A percentile compares a stretch with the other conserved stretches of the same genome.
These are phyloP conservation scores for Penicillium desertorum DNA, from an alignment of 495 filamentous ascomycete species.

Conservation along the genomic window DNA sequence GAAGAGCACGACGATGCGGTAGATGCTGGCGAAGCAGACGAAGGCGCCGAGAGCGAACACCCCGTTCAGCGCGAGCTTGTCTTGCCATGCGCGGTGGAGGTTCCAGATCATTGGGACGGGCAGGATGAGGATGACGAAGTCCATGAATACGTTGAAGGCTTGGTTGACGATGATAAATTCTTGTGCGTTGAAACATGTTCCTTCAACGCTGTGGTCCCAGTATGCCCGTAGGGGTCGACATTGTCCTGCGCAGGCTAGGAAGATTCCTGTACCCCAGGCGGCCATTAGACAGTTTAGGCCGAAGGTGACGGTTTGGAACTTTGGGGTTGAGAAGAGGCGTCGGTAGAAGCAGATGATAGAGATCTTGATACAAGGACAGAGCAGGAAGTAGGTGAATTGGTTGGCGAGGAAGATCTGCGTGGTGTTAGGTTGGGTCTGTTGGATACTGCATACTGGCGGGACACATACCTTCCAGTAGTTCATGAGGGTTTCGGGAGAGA, in stretches of 20 bases:
- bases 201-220: slow-evolving; percentile 41
- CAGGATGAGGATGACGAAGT: slow-evolving; percentile 44
- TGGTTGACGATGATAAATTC: slow-evolving; percentile 46
- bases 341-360: slow-evolving; percentile 51
- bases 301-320: slow-evolving; percentile 35
- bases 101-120: slow-evolving; percentile 48
- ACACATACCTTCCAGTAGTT: slow-evolving; percentile 18
- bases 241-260: slow-evolving; percentile 43
- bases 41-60: slow-evolving; percentile 52
- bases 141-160: slow-evolving; percentile 45
- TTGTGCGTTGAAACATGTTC: slow-evolving; percentile 38
- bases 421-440: slow-evolving; percentile 10
- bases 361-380: slow-evolving; percentile 45
- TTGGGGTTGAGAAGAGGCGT: slow-evolving; percentile 42
- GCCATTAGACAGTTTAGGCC: slow-evolving; percentile 36
- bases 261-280: slow-evolving; percentile 37
- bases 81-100: slow-evolving; percentile 42
- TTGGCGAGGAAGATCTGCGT: slow-evolving; percentile 47
- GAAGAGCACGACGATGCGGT: slow-evolving; percentile 58
- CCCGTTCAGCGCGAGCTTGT: slow-evolving; percentile 48
- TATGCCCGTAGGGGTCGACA: slow-evolving; percentile 42
- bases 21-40: slow-evolving; percentile 49
- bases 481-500: slow-evolving; percentile 5
- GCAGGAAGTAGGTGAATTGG: slow-evolving; percentile 46
- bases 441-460: background rate